Evolutionary conservation across 768 basidiomycete genomes (phyloP).

Genomic region (Phylloporus scabripes): DNA sequence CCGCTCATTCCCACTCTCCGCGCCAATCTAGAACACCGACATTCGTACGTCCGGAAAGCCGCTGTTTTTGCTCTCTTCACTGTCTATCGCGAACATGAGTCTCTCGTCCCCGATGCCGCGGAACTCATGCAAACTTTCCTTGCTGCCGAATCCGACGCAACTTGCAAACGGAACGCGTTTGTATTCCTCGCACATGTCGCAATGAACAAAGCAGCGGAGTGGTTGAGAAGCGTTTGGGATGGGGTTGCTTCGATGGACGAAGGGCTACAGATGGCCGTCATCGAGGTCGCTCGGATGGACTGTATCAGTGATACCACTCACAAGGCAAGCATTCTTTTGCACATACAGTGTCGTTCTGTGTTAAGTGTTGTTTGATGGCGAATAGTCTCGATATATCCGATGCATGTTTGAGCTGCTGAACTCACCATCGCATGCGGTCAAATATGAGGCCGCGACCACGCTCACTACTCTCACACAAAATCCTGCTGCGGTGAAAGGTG

Average conservation of each 20-base stretch:
- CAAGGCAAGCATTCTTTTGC: constrained; percentile 47
- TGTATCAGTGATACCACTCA: constrained; percentile 81
- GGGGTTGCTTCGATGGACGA: constrained; percentile 81
- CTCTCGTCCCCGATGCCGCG: constrained; percentile 93
- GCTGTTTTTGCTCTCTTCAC: constrained; percentile 95
- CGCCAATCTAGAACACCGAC: constrained; percentile 92
- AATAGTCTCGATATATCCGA: constrained; percentile 86
- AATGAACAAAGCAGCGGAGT: constrained; percentile 89
- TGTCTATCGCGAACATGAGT: constrained; percentile 91
- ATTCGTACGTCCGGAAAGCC: constrained; percentile 97
- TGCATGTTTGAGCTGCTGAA: constrained; percentile 90
- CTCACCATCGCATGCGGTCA: constrained; percentile 86
- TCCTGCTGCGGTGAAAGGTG: constrained; percentile 92
- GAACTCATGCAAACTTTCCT: constrained; percentile 96
- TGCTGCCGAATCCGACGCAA: constrained; percentile 90
- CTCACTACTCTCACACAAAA: constrained; percentile 93
- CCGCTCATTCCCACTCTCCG: constrained; percentile 93
- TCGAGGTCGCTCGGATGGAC: constrained; percentile 89
- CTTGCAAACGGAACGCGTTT: constrained; percentile 96
- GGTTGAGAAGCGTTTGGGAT: constrained; percentile 82
- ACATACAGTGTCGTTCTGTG: neutral
- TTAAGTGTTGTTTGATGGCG: neutral
- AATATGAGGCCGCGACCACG: constrained; percentile 95
- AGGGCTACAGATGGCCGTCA: constrained; percentile 89
- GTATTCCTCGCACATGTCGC: constrained; percentile 86